Percentiles rank a stretch among this genome's conserved stretches.
Conservation (phyloP, 2,329 filamentous ascomycete genomes). For the Xylaria digitata region DNA sequence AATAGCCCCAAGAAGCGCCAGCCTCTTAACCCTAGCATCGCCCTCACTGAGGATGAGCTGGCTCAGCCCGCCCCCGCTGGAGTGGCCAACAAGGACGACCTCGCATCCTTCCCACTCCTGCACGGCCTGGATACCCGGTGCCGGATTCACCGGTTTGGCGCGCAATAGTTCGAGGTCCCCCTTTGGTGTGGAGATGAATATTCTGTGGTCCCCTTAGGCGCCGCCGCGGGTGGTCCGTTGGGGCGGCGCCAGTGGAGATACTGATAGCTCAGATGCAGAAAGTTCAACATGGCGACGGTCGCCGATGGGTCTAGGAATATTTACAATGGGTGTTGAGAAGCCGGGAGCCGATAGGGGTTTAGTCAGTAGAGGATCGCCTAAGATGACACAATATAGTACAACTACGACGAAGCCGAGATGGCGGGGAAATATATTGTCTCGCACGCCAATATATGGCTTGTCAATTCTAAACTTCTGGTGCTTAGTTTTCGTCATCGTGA, state of each 20-base stretch:
- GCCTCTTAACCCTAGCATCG: conserved; percentile 55
- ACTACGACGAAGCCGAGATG: background rate
- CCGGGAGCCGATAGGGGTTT: background rate
- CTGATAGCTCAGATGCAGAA: conserved; percentile 49
- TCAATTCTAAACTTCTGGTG: background rate
- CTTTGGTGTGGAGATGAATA: conserved; percentile 56
- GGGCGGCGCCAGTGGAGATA: conserved; percentile 50
- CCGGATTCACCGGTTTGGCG: conserved; percentile 49
- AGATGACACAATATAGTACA: background rate
- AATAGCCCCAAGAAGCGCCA: conserved; percentile 60
- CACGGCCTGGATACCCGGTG: conserved; percentile 53
- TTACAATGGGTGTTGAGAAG: conserved; percentile 1
- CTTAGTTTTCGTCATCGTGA: background rate
- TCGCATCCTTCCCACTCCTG: conserved; percentile 48
- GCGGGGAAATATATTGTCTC: background rate
- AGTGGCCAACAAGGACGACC: conserved; percentile 62
- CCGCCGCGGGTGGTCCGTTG: conserved; percentile 40
- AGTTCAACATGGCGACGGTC: conserved; percentile 37
- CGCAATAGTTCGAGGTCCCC: conserved; percentile 63
- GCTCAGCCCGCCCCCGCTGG: conserved; percentile 61
- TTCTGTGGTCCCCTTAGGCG: conserved; percentile 57
- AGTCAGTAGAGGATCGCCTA: background rate
- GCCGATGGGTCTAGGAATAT: background rate
- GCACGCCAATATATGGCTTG: background rate
- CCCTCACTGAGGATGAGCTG: conserved; percentile 61